These are phyloP conservation scores for Musa balbisiana DNA, from an alignment of 202 grass and related monocot species.

Conservation along the genomic window DNA sequence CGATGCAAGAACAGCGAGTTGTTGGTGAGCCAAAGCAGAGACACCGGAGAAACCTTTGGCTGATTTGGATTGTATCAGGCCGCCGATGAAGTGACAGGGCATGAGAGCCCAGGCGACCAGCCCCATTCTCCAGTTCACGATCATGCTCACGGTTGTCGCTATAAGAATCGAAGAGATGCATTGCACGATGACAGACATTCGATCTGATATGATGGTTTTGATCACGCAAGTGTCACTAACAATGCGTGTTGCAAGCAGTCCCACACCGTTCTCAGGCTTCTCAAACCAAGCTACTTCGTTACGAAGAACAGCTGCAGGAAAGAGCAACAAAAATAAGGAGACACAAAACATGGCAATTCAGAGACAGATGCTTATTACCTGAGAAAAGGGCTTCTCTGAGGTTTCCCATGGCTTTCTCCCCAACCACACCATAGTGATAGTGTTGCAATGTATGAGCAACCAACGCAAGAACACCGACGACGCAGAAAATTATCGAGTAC, in stretches of 20 bases:
- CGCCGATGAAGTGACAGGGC: conserved; percentile 51
- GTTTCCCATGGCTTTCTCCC: conserved; percentile 42
- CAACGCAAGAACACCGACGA: conserved; percentile 37
- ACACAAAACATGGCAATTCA: conserved; percentile 1
- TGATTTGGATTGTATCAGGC: conserved; percentile 54
- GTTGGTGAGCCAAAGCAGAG: conserved; percentile 29
- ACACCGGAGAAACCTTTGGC: conserved; percentile 49
- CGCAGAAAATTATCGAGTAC: conserved; percentile 40
- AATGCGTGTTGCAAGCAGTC: conserved; percentile 37
- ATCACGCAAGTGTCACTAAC: conserved; percentile 49
- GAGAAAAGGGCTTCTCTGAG: conserved; percentile 57
- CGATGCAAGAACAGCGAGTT: conserved; percentile 39
- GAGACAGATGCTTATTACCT: conserved; percentile 26
- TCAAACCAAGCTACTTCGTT: conserved; percentile 60
- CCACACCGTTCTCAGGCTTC: conserved; percentile 35
- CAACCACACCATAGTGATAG: conserved; percentile 48
- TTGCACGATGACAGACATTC: conserved; percentile 52
- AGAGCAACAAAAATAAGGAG: background rate
- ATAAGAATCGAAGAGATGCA: conserved; percentile 58
- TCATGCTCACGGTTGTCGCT: conserved; percentile 42
- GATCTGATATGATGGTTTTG: conserved; percentile 56
- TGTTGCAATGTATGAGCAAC: conserved; percentile 48
- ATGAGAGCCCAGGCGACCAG: conserved; percentile 49
- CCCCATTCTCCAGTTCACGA: conserved; percentile 55
- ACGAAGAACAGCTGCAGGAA: conserved; percentile 33